Evolutionary conservation across 805 yeast genomes (phyloP), one percentile per base, ranked within the genome.

Genomic region (Suhomyces sp.): DNA sequence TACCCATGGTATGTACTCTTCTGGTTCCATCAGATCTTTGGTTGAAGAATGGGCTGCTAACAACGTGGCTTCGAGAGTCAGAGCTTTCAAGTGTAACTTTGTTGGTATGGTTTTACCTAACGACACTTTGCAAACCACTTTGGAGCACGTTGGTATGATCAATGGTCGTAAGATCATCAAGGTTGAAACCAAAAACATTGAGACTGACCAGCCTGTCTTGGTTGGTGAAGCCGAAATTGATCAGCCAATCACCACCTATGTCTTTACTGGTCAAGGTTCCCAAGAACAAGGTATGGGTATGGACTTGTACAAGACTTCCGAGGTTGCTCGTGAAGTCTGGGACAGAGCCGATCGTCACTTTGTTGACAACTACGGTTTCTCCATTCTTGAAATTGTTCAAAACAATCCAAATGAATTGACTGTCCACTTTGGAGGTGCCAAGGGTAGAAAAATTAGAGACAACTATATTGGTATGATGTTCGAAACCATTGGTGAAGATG

Each of bases 261-360:
- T 94, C 54, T 94, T 96, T 78, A 94, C 99, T 60, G 99, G 99
- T 69, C 99, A 94, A 81, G 99, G 99, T 73, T 93, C 99, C 56
- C 99, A 94, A 77, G 99, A 96, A 74, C 99, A 96, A 79, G 97
- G 97, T 71, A 94, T 94, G 99, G 99, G 99, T 81, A 94, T 94
- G 99, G 99, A 94, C 73, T 82, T 94, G 69, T 94, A 94, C 74
- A 86, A 85, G 60, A 81, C 88, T 42, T 88, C 97, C 48, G 91
- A 84, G 29, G 97, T 94, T 70, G 99, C 99, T 50, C 85, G 85
- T 66, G 84, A 83, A 58, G 97, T 94, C 57, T 94, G 99, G 99
- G 98, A 94, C 72, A 88, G 90, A 70, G 99, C 99, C 57, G 99
- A 94, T 71, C 71, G 73, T 54, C 99, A 96, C 74, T 94, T 96